Conservation (phyloP, 176 grass and related monocot species). For the Sorghum bicolor region Sorghum_bicolor_NCBIv3 NC_012876.2:57965001-57965500, state of each 20-base stretch:
- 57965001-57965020: conserved; percentile 87
- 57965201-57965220: conserved; percentile 36
- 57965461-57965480: conserved; percentile 63
- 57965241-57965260: conserved; percentile 62
- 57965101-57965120: conserved; percentile 90
- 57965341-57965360: conserved; percentile 91
- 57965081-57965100: conserved; percentile 94
- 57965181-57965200: conserved; percentile 53
- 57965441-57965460: conserved; percentile 63
- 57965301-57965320: conserved; percentile 67
- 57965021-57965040: conserved; percentile 97
- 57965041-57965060: conserved; percentile 63
- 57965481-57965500: conserved; percentile 67
- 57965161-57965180: conserved; percentile 55
- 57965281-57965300: conserved; percentile 73
- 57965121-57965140: conserved; percentile 80
- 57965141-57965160: conserved; percentile 63
- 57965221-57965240: conserved; percentile 70
- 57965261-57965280: conserved; percentile 90
- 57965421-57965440: conserved; percentile 74
- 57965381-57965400: conserved; percentile 82
- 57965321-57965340: conserved; percentile 73
- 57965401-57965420: conserved; percentile 72
- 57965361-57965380: conserved; percentile 88
- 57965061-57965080: conserved; percentile 84